A percentile compares a stretch with the other conserved stretches of the same genome.
These are phyloP conservation scores for Cylindrotheca closterium DNA, from an alignment of 108 stramenopile species.

Conservation along the genomic window DNA sequence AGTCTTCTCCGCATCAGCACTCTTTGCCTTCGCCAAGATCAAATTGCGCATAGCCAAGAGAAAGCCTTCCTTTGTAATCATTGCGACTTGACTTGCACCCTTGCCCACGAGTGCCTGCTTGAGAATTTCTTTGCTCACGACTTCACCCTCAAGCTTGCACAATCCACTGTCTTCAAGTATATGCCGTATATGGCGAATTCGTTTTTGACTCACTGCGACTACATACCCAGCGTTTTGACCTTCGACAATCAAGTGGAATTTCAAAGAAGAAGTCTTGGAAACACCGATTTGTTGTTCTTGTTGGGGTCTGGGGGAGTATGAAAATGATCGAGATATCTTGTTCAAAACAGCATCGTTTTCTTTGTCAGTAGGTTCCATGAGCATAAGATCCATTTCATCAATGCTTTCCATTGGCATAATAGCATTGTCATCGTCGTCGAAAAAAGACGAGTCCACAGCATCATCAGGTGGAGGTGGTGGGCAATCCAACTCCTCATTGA, in stretches of 20 bases:
- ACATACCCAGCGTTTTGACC: conserved; percentile 69
- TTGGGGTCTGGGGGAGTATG: conserved; percentile 30
- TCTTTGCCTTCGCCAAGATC: conserved; percentile 18
- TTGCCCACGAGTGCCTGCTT: conserved; percentile 52
- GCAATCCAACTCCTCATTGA: conserved; percentile 12
- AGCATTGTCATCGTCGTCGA: conserved; percentile 37
- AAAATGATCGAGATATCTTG: conserved; percentile 24
- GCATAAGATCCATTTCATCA: conserved; percentile 63
- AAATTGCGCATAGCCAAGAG: conserved; percentile 65
- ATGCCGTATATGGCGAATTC: conserved; percentile 66
- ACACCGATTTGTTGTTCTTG: conserved; percentile 6
- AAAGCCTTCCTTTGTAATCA: conserved; percentile 73
- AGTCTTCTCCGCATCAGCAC: conserved; percentile 42
- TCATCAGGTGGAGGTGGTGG: conserved; percentile 52
- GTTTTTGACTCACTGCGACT: conserved; percentile 71
- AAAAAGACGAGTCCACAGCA: conserved; percentile 42
- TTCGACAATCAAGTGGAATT: conserved; percentile 71
- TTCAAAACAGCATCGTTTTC: conserved; percentile 41
- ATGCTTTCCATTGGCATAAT: conserved; percentile 63
- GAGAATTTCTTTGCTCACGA: conserved; percentile 71
- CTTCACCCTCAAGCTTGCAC: conserved; percentile 52
- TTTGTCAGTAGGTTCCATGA: conserved; percentile 54
- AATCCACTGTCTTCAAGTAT: conserved; percentile 80
- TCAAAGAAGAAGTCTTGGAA: conserved; percentile 41
- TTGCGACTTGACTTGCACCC: conserved; percentile 16